phyloP scores from a whole-genome alignment of 2,329 filamentous ascomycete species.

The Beauveria brongniartii region DNA sequence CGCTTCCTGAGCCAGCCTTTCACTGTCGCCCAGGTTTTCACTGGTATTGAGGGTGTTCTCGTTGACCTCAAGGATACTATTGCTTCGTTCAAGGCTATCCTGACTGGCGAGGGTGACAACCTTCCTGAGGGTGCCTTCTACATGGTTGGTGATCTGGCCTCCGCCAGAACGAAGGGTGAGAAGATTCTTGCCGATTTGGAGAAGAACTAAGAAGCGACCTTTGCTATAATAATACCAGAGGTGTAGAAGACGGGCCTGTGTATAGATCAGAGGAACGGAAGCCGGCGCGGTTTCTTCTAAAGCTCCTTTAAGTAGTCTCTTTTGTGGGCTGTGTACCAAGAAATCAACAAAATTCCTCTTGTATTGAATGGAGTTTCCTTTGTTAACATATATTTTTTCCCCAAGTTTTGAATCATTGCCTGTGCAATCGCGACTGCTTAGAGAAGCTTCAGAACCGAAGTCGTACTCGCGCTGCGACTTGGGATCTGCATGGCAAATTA shows the following conservation, averaged over 20 bases:
- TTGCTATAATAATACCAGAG: slow-evolving; percentile 28
- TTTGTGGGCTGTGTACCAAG: slow-evolving; percentile 57
- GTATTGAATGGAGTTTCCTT: slow-evolving; percentile 25
- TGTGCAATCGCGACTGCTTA: neutral
- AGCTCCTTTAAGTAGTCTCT: slow-evolving; percentile 46
- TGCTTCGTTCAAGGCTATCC: slow-evolving; percentile 92
- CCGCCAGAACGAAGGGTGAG: slow-evolving; percentile 93
- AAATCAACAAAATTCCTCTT: slow-evolving; percentile 43
- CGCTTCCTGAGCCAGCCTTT: slow-evolving; percentile 99
- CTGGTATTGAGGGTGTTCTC: slow-evolving; percentile 88
- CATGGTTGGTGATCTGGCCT: slow-evolving; percentile 96
- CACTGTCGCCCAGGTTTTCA: slow-evolving; percentile 79
- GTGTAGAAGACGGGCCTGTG: slow-evolving; percentile 37
- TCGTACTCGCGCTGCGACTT: neutral
- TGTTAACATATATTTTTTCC: slow-evolving; percentile 11
- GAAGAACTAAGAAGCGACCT: slow-evolving; percentile 39
- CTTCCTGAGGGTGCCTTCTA: slow-evolving; percentile 92
- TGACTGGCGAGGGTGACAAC: slow-evolving; percentile 89
- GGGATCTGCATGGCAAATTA: neutral
- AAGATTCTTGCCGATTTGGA: slow-evolving; percentile 98
- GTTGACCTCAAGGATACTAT: slow-evolving; percentile 99
- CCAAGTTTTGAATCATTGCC: neutral
- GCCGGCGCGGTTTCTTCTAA: slow-evolving; percentile 39
- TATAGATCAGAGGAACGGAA: slow-evolving; percentile 50
- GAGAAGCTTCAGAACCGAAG: neutral